These are phyloP conservation scores for Aspergillus sojae DNA, from an alignment of 2,329 filamentous ascomycete genomes.

Conservation along the genomic window DNA sequence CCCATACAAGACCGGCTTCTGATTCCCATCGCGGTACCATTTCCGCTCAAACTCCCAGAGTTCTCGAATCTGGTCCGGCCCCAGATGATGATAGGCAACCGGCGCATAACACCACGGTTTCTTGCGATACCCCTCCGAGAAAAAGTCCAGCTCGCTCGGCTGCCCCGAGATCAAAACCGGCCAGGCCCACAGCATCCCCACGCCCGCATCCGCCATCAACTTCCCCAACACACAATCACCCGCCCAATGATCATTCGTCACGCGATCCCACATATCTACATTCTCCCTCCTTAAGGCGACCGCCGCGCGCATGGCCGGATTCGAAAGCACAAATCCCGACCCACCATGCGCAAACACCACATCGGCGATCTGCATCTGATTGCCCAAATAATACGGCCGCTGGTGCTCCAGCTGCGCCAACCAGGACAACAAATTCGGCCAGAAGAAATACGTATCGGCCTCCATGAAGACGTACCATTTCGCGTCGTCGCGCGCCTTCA, in stretches of 20 bases:
- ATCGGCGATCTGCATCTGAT: slow-evolving; percentile 53
- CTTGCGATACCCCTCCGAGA: slow-evolving; percentile 38
- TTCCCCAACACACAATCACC: slow-evolving; percentile 53
- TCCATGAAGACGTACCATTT: slow-evolving; percentile 63
- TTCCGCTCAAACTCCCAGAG: slow-evolving; percentile 46
- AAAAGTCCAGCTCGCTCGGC: slow-evolving; percentile 43
- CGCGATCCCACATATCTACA: slow-evolving; percentile 45
- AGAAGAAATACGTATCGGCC: slow-evolving; percentile 59
- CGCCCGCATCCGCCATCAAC: slow-evolving; percentile 45
- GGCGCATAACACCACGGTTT: slow-evolving; percentile 53
- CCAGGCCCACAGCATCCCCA: slow-evolving; percentile 48
- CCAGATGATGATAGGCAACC: slow-evolving; percentile 53
- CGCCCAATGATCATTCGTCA: slow-evolving; percentile 48
- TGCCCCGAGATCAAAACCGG: slow-evolving; percentile 47
- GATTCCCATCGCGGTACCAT: slow-evolving; percentile 20
- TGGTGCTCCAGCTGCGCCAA: slow-evolving; percentile 50
- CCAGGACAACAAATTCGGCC: slow-evolving; percentile 56
- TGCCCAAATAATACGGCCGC: slow-evolving; percentile 55
- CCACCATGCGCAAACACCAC: slow-evolving; percentile 56
- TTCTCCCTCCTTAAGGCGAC: slow-evolving; percentile 41
- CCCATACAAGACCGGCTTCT: slow-evolving; percentile 25
- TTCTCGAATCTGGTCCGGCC: slow-evolving; percentile 41
- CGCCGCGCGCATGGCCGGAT: slow-evolving; percentile 46
- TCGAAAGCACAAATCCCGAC: slow-evolving; percentile 54
- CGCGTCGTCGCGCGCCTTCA: slow-evolving; percentile 46